Conservation (phyloP, 345 rosid species). For the Eucalyptus pauciflora region DNA sequence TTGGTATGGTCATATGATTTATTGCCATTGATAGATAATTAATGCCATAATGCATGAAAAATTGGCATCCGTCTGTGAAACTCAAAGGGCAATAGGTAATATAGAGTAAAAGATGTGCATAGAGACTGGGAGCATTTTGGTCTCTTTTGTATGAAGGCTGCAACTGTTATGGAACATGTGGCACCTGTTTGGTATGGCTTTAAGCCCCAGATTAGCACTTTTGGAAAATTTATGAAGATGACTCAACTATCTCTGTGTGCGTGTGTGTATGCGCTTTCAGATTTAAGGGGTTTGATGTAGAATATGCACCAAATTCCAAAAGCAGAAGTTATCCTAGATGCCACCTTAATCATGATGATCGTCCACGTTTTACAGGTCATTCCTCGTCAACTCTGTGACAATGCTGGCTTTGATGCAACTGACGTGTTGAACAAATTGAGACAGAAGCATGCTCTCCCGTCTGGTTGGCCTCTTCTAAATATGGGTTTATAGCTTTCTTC, state of each 20-base stretch:
- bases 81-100: neutral
- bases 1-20: neutral
- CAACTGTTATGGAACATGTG: neutral
- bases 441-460: constrained; percentile 88
- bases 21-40: neutral
- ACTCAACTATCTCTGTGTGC: neutral
- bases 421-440: constrained; percentile 95
- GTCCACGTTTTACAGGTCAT: constrained; percentile 48
- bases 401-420: constrained; percentile 99
- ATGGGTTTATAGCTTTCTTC: neutral
- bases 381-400: constrained; percentile 94
- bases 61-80: neutral
- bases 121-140: neutral
- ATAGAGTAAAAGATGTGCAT: neutral
- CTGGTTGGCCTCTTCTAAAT: constrained; percentile 33
- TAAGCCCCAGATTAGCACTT: neutral
- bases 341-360: neutral
- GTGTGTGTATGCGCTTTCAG: neutral
- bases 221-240: neutral
- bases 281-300: neutral
- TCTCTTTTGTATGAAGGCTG: neutral
- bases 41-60: neutral
- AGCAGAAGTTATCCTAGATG: neutral
- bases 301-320: neutral
- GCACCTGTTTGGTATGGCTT: neutral